phyloP scores from a whole-genome alignment of 2,329 filamentous ascomycete species.

The Alternaria atra region DNA sequence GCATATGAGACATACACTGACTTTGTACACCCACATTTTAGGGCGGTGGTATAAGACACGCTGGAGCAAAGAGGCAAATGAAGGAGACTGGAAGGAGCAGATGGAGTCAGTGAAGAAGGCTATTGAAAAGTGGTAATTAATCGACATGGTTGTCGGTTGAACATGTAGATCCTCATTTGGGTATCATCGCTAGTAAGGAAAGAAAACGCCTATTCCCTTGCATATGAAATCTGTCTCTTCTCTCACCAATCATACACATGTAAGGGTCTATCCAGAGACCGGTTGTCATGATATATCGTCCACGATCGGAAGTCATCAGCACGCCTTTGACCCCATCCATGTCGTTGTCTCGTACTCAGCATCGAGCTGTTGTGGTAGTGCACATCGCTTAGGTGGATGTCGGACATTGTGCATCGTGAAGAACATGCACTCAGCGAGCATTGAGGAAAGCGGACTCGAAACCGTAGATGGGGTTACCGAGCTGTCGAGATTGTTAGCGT shows the following conservation, averaged over 20 bases:
- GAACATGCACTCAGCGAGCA: background rate
- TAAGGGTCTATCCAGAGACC: background rate
- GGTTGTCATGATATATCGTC: background rate
- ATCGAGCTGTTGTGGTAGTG: background rate
- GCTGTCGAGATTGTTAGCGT: conserved; percentile 21
- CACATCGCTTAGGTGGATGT: background rate
- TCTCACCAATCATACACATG: background rate
- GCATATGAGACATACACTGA: too few relatives aligned
- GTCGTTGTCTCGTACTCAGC: background rate
- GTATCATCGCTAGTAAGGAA: background rate
- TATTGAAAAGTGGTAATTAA: conserved; percentile 15
- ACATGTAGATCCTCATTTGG: background rate
- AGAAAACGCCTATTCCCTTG: background rate
- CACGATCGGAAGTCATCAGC: background rate
- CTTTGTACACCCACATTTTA: too few relatives aligned
- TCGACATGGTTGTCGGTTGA: background rate
- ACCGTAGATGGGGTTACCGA: conserved; percentile 36
- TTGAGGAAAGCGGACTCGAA: conserved; percentile 30
- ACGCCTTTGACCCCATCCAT: background rate
- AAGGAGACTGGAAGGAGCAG: conserved; percentile 3
- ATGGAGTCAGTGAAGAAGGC: conserved; percentile 5
- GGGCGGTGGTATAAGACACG: background rate
- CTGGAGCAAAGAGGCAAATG: background rate
- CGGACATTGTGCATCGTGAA: background rate
- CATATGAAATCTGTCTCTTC: background rate